Conservation (phyloP, 257 asterid species). For the Solanum neorickii region DNA sequence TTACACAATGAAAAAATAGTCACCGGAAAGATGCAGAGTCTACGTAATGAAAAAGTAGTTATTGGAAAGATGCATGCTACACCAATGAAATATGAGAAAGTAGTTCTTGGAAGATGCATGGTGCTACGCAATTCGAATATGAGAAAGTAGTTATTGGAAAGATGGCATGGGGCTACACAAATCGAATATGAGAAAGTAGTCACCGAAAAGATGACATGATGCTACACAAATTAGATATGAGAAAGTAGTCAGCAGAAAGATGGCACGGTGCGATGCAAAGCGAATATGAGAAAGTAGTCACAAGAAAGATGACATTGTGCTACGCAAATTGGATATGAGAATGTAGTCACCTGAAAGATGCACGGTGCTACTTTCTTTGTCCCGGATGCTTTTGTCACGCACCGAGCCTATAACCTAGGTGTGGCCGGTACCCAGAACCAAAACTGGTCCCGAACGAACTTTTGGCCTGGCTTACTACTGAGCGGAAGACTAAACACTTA, state of each 20-base stretch:
- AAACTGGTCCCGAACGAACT: neutral
- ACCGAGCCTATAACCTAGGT: neutral
- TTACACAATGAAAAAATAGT: too few species aligned
- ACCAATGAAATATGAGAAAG: neutral
- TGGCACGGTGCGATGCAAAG: neutral
- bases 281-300: neutral
- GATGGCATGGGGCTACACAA: neutral
- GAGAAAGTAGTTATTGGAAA: neutral
- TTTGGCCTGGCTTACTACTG: neutral
- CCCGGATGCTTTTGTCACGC: neutral
- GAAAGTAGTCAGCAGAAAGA: neutral
- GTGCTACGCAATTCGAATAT: neutral
- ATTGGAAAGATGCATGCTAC: too few species aligned
- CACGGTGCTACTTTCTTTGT: neutral
- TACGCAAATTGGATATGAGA: neutral
- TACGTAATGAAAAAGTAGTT: too few species aligned
- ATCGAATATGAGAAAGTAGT: neutral
- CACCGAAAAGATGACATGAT: neutral
- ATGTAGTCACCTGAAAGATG: neutral
- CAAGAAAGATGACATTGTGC: neutral
- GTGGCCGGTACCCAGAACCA: neutral
- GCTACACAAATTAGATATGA: neutral
- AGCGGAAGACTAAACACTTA: neutral
- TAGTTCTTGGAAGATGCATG: neutral
- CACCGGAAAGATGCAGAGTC: too few species aligned